These are phyloP conservation scores for Pecoramyces ruminantium DNA, from an alignment of 192 early-diverging fungal species.

Conservation along the genomic window DNA sequence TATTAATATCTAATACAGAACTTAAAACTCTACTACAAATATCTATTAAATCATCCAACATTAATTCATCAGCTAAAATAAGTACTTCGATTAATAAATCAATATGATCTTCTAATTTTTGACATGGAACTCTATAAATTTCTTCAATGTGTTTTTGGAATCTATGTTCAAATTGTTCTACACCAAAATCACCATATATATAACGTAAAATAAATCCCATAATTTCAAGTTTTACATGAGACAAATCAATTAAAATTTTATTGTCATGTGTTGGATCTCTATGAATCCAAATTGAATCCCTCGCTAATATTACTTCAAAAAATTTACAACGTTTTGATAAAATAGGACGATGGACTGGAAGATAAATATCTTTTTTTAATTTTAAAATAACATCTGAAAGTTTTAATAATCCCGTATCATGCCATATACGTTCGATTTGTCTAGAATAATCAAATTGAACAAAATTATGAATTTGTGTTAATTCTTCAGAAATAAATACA, in stretches of 20 bases:
- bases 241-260: neutral
- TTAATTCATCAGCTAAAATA: neutral
- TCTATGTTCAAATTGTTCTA: neutral
- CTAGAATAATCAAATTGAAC: neutral
- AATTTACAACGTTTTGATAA: neutral
- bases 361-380: neutral
- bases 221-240: neutral
- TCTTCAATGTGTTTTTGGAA: neutral
- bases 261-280: neutral
- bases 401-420: neutral
- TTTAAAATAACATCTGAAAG: neutral
- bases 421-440: neutral
- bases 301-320: neutral
- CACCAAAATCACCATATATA: neutral
- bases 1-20: neutral
- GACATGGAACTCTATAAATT: neutral
- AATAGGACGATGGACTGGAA: neutral
- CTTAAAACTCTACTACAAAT: neutral
- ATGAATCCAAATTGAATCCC: neutral
- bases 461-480: neutral
- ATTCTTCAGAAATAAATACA: neutral
- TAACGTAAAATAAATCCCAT: neutral
- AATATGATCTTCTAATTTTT: neutral
- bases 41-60: neutral
- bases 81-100: neutral